A percentile compares a stretch with the other conserved stretches of the same genome.
phyloP scores from a whole-genome alignment of 2,329 filamentous ascomycete species.

The Sphaerulina musiva region DNA sequence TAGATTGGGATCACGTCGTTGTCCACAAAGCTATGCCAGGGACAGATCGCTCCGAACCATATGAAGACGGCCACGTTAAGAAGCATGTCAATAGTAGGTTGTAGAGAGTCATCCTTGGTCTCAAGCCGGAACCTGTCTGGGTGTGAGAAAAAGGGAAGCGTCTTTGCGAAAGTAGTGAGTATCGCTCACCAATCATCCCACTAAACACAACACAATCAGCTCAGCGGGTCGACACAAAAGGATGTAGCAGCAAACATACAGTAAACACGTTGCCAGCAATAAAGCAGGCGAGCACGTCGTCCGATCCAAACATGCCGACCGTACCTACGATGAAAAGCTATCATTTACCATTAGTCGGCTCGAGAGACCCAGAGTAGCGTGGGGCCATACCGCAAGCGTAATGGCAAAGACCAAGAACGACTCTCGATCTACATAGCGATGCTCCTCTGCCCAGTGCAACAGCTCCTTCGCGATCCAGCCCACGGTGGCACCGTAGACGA shows the following conservation, averaged over 20 bases:
- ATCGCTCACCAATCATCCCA: conserved; percentile 43
- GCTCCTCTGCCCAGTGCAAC: conserved; percentile 76
- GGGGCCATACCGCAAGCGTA: conserved; percentile 58
- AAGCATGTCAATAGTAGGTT: conserved; percentile 90
- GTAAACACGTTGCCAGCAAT: conserved; percentile 87
- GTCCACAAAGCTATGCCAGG: conserved; percentile 64
- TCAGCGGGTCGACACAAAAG: too few species aligned
- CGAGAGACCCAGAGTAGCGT: background rate
- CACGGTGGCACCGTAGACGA: conserved; percentile 68
- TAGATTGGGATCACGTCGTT: conserved; percentile 67
- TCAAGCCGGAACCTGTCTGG: conserved; percentile 77
- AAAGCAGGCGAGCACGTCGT: conserved; percentile 88
- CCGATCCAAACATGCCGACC: conserved; percentile 77
- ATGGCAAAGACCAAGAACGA: conserved; percentile 84
- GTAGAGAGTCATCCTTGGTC: conserved; percentile 83
- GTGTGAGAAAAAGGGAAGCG: background rate
- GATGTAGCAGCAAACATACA: too few species aligned
- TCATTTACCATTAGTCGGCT: background rate
- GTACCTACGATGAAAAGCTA: conserved; percentile 78
- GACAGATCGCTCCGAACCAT: conserved; percentile 78
- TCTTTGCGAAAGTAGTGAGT: background rate
- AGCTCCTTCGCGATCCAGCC: conserved; percentile 78
- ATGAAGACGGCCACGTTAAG: conserved; percentile 84
- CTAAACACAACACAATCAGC: too few species aligned
- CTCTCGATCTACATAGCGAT: conserved; percentile 75